Evolutionary conservation across 305 asterid genomes (phyloP), one percentile per base, ranked within the genome.

Genomic region (Stenogyne calaminthoides): DNA sequence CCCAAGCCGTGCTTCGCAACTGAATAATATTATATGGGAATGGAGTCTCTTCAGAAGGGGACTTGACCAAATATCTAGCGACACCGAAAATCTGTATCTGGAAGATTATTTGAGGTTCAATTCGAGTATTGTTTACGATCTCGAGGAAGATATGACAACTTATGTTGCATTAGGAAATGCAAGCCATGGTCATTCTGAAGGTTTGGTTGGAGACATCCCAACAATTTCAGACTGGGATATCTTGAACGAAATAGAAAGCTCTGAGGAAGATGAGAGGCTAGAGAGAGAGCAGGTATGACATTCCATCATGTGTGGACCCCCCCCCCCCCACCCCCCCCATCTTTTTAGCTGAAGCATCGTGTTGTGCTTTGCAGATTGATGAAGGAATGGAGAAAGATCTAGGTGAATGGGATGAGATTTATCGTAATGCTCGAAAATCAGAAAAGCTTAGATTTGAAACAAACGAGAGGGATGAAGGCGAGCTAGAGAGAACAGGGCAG

Each of bases 401-500:
- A 74, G 99, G 93, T 64, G 89, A 81, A 76, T 95, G 99, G 99
- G 96, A 88, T 81, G 97, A 87, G 20, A 83, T 95, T 72, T 95
- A 95, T 78, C 93, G 91, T 63, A 88, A 81, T 89, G 96, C 98
- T 82, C 88, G 97, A 52, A 95, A 89, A 83, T 80, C 96, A 60
- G 99, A 95, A 79, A 95, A 89, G 83, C 90, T 90, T 15, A 84
- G 79, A 77, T 95, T 91, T 82, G 96, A 95, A 89, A 74, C 84
- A 52, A 90, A 92, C 59, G 96, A 92, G 86, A 90, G 98, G 80
- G 98, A 95, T 78, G 98, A 95, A 87, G 98, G 98, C 39, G 99
- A 95, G 84, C 93, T 95, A 51, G 99, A 95, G 86, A 89, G 99
- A 82, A 92, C 96, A 37, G 99, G 99, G 72, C 96, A 95, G 76